A percentile compares a stretch with the other conserved stretches of the same genome.
Conservation (phyloP, 257 asterid genomes). For the Nicotiana benthamiana region DNA sequence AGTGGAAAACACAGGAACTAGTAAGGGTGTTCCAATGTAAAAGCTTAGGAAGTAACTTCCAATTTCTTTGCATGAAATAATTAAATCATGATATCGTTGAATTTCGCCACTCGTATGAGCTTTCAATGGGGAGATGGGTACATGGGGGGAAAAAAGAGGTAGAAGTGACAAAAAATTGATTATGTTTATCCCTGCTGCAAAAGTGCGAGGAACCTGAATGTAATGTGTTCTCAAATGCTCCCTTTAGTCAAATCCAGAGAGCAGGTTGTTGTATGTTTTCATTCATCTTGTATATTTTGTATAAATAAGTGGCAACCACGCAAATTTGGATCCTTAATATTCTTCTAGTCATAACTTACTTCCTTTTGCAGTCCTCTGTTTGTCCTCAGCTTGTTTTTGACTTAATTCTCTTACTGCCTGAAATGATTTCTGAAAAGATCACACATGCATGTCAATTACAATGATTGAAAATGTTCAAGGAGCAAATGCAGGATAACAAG, state of each 20-base stretch:
- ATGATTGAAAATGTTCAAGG: neutral
- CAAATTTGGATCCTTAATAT: neutral
- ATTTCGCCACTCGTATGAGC: neutral
- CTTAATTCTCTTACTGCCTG: constrained; percentile 4
- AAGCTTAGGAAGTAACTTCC: neutral
- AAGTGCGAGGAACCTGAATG: neutral
- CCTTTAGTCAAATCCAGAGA: constrained; percentile 3
- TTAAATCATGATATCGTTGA: neutral
- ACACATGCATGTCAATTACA: neutral
- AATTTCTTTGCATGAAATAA: neutral
- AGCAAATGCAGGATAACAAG: neutral
- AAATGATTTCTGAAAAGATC: neutral
- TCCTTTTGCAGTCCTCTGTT: neutral
- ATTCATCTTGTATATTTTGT: neutral
- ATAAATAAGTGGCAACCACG: neutral
- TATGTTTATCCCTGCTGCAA: neutral
- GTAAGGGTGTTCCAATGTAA: neutral
- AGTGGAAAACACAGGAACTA: neutral
- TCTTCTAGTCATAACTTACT: neutral
- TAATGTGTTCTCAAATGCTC: neutral
- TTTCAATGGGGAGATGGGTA: neutral
- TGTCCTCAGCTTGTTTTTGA: neutral
- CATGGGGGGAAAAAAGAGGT: neutral
- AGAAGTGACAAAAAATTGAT: neutral
- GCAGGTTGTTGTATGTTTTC: neutral